Evolutionary conservation across 2,329 filamentous ascomycete genomes (phyloP).

Genomic region (Arthrobotrys musiformis): DNA sequence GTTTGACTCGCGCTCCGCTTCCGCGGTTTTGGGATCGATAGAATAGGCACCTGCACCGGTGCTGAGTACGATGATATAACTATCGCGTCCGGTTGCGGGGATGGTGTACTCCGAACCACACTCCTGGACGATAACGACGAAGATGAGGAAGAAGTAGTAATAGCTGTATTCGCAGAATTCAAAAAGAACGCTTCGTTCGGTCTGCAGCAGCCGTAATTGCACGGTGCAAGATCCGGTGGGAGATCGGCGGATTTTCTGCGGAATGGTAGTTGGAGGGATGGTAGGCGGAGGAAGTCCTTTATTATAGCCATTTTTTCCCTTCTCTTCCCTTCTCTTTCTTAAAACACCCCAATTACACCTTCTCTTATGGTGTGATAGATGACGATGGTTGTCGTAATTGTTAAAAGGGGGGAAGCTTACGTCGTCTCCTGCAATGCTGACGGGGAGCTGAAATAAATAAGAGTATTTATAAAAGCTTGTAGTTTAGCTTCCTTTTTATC

Average conservation of each 20-base stretch:
- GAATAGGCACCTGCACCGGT: conserved; percentile 43
- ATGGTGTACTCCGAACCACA: conserved; percentile 60
- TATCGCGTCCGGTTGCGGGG: conserved; percentile 50
- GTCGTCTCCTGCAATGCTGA: conserved; percentile 16
- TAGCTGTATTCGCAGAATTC: too few species aligned
- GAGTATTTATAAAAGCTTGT: conserved; percentile 54
- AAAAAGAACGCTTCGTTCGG: conserved; percentile 46
- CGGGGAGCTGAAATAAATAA: conserved; percentile 4
- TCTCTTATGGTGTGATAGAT: neutral
- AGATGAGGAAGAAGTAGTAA: conserved; percentile 60
- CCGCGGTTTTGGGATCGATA: conserved; percentile 44
- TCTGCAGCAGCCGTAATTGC: conserved; percentile 45
- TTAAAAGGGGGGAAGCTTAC: conserved; percentile 15
- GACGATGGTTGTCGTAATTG: neutral
- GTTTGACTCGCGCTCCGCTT: conserved; percentile 18
- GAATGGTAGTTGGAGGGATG: conserved; percentile 29
- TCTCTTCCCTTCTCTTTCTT: neutral
- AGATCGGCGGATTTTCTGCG: conserved; percentile 41
- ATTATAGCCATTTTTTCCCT: conserved; percentile 27
- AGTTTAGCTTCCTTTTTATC: neutral
- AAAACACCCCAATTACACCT: too few species aligned
- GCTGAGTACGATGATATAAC: conserved; percentile 56
- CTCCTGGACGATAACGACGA: conserved; percentile 57
- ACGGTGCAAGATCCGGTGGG: conserved; percentile 52
- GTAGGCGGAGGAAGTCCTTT: conserved; percentile 40